A percentile compares a stretch with the other conserved stretches of the same genome.
Conservation (phyloP, 1,284 basidiomycete species). For the Hypsizygus ulmarius region DNA sequence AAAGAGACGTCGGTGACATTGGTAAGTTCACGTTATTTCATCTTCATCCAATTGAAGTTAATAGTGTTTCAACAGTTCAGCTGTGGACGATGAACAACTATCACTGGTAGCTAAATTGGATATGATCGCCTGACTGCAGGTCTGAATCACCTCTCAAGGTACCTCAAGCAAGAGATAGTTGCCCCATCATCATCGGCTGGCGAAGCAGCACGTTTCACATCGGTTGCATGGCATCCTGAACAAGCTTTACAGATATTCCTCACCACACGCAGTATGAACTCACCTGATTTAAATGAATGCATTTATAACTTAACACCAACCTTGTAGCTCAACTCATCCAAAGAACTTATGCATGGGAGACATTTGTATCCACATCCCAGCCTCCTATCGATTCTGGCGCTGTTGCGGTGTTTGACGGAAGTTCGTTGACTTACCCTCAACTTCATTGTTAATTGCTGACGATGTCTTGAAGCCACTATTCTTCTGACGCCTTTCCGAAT, state of each 20-base stretch:
- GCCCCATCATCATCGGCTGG: conserved; percentile 37
- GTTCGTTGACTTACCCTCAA: conserved; percentile 42
- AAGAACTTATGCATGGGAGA: conserved; percentile 77
- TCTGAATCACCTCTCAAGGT: conserved; percentile 47
- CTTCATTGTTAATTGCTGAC: conserved; percentile 1
- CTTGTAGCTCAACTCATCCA: conserved; percentile 54
- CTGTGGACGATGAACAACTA: conserved; percentile 96
- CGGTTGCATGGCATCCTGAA: conserved; percentile 88
- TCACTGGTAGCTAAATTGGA: conserved; percentile 67
- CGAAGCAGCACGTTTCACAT: conserved; percentile 56
- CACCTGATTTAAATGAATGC: not conserved
- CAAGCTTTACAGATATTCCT: conserved; percentile 66
- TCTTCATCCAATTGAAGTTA: not conserved
- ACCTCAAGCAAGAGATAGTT: conserved; percentile 85
- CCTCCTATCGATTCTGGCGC: conserved; percentile 80
- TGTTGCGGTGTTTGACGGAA: conserved; percentile 90
- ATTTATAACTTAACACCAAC: not conserved
- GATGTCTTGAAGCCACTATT: conserved; percentile 51
- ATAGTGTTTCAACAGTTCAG: conserved; percentile 61
- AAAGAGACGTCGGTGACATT: conserved; percentile 63
- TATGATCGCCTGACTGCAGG: not conserved
- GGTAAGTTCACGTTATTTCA: conserved; percentile 43
- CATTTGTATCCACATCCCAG: conserved; percentile 56
- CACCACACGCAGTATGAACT: conserved; percentile 60
- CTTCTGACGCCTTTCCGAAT: conserved; percentile 91